Percentiles rank a stretch among this genome's conserved stretches.
Conservation (phyloP, 306 rosid species). For the Rubus idaeus region DNA sequence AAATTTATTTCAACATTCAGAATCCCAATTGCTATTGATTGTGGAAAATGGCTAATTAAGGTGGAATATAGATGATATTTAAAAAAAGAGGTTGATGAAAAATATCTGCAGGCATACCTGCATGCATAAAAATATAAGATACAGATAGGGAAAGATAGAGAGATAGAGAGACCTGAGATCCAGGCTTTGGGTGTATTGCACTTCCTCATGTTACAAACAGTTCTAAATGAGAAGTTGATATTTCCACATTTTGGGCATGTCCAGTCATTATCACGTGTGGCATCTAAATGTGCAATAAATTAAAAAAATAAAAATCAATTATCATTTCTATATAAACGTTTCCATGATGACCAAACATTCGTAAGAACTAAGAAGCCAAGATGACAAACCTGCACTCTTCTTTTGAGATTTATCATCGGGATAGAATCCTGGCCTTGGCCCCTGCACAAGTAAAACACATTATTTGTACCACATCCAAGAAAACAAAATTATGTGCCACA, state of each 20-base stretch:
- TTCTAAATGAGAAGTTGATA: slow-evolving; percentile 90
- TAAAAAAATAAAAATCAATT: neutral
- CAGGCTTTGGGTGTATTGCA: slow-evolving; percentile 99
- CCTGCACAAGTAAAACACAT: slow-evolving; percentile 51
- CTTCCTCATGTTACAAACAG: slow-evolving; percentile 98
- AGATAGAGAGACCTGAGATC: slow-evolving; percentile 70
- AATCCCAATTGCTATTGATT: neutral
- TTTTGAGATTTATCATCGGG: slow-evolving; percentile 73
- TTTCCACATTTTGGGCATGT: slow-evolving; percentile 98
- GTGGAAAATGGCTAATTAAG: neutral
- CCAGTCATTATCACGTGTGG: slow-evolving; percentile 98
- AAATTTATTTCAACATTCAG: neutral
- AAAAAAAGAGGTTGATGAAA: neutral
- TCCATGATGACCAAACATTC: neutral
- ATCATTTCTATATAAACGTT: neutral
- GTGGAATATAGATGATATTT: neutral
- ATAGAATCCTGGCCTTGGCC: slow-evolving; percentile 79
- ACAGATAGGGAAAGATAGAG: neutral
- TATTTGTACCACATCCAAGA: slow-evolving; percentile 7
- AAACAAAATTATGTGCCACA: neutral
- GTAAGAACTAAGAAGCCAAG: slow-evolving; percentile 10
- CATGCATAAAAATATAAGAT: neutral
- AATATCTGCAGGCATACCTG: no score
- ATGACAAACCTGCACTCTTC: slow-evolving; percentile 60
- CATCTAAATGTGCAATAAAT: slow-evolving; percentile 39